Percentiles rank a stretch among this genome's conserved stretches.
phyloP scores from a whole-genome alignment of 768 basidiomycete species.

The Phallus indusiatus region DNA sequence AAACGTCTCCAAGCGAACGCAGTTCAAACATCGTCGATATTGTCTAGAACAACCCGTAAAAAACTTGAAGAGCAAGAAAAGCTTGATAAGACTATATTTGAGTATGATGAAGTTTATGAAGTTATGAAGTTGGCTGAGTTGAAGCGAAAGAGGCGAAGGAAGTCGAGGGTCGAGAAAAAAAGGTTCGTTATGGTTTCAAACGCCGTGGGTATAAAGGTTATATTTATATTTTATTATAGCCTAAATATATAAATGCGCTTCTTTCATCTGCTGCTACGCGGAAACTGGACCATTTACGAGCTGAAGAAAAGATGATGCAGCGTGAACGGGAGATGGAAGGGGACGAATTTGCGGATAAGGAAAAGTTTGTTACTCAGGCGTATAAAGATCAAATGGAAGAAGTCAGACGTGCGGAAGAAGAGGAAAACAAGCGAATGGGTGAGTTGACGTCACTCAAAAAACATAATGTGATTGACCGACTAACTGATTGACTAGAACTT shows the following conservation, averaged over 20 bases:
- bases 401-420: constrained; percentile 83
- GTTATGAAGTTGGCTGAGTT: constrained; percentile 84
- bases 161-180: constrained; percentile 62
- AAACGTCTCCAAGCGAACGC: constrained; percentile 38
- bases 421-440: constrained; percentile 87
- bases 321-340: constrained; percentile 88
- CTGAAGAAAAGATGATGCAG: constrained; percentile 98
- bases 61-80: constrained; percentile 71
- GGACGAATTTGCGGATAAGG: constrained; percentile 89
- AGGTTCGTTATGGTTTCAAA: constrained; percentile 38
- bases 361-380: constrained; percentile 93
- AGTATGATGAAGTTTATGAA: constrained; percentile 97
- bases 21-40: constrained; percentile 38
- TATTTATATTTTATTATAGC: constrained; percentile 36
- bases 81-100: constrained; percentile 76
- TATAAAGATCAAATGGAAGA: constrained; percentile 97
- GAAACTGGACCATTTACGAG: constrained; percentile 78
- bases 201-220: constrained; percentile 13
- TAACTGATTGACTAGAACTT: constrained; percentile 28
- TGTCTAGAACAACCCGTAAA: constrained; percentile 59
- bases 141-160: constrained; percentile 71
- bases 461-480: not conserved
- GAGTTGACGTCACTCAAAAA: constrained; percentile 16
- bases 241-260: constrained; percentile 85
- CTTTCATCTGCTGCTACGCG: constrained; percentile 78